Base-by-base conservation (phyloP, 805 yeast genomes). In the Komagataella pastoris region DNA sequence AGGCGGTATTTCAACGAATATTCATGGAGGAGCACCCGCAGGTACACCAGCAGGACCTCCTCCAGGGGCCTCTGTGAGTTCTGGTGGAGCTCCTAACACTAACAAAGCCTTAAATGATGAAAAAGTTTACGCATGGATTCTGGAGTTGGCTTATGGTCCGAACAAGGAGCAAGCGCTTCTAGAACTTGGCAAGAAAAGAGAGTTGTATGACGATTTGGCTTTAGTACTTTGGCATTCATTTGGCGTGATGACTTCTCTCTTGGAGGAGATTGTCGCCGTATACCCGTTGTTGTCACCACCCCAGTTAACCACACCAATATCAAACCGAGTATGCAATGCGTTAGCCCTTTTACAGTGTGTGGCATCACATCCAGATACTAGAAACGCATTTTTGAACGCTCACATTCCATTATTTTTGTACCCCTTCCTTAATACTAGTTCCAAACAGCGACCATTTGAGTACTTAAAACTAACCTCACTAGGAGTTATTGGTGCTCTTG, bases 401-500 rank as follows among this genome's bases (percentile, higher is more conserved):
- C 96, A 93, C 61, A 81, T 91, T 53, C 97, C 98, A 49, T 72
- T 93, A 49, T 93, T 89, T 59, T 72, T 91, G 53, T 93, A 93
- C 68, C 99, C 99, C 30, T 91, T 91, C 61, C 75, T 91, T 62
- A 88, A 89, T 62, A 90, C 98, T 3, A 86, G 86, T 56, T 87
- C 96, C 44, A 85, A 90, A 63, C 90, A 88, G 58, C 76, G 97
- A 57, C 86, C 97, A 7, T 93, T 91, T 70, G 99, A 91, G 67
- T 93, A 93, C 64, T 75, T 91, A 60, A 76, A 98, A 56, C 76
- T 91, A 56, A 93, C 99, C 1, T 85, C 96, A 51, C 76, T 91
- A 54, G 99, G 99, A 45, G 99, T 91, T 6, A 87, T 91, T 63
- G 99, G 99, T 18, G 98, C 99, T 0, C 72, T 91, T 52, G 98